These are phyloP conservation scores for Pseudogymnoascus sp. DNA, from an alignment of 2,329 filamentous ascomycete genomes.

Conservation along the genomic window DNA sequence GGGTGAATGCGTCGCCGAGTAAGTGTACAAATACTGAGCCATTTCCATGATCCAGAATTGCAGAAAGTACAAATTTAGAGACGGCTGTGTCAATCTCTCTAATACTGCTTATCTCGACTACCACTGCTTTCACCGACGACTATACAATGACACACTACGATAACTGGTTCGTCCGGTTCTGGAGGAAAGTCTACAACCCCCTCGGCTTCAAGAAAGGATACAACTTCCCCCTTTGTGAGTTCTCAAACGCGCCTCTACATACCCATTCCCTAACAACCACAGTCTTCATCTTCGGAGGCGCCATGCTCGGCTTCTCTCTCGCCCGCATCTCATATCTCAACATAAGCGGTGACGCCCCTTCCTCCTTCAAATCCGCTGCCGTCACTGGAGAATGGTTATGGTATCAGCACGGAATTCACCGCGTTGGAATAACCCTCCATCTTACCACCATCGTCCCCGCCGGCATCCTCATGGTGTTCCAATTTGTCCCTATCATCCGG, in stretches of 20 bases:
- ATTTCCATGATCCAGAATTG: background rate
- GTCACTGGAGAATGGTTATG: slow-evolving; percentile 37
- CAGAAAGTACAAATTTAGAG: background rate
- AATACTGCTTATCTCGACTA: background rate
- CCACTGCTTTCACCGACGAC: background rate
- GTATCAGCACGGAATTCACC: slow-evolving; percentile 26
- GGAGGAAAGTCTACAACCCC: slow-evolving; percentile 55
- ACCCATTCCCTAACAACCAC: background rate
- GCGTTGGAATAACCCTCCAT: slow-evolving; percentile 39
- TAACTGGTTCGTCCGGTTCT: slow-evolving; percentile 9
- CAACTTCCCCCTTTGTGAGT: slow-evolving; percentile 42
- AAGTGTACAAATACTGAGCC: background rate
- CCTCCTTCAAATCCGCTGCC: slow-evolving; percentile 18
- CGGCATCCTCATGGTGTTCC: slow-evolving; percentile 36
- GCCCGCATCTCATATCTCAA: slow-evolving; percentile 17
- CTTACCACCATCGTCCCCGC: slow-evolving; percentile 39
- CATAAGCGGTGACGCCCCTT: slow-evolving; percentile 20
- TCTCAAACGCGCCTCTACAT: background rate
- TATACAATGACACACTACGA: background rate
- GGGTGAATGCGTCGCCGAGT: background rate
- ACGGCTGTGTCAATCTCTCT: background rate
- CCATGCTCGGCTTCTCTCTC: slow-evolving; percentile 20
- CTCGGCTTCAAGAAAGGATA: slow-evolving; percentile 51
- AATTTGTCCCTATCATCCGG: slow-evolving; percentile 42
- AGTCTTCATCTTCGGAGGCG: slow-evolving; percentile 19